phyloP scores from a whole-genome alignment of 2,329 filamentous ascomycete genomes.

The Calonectria honghensis region DNA sequence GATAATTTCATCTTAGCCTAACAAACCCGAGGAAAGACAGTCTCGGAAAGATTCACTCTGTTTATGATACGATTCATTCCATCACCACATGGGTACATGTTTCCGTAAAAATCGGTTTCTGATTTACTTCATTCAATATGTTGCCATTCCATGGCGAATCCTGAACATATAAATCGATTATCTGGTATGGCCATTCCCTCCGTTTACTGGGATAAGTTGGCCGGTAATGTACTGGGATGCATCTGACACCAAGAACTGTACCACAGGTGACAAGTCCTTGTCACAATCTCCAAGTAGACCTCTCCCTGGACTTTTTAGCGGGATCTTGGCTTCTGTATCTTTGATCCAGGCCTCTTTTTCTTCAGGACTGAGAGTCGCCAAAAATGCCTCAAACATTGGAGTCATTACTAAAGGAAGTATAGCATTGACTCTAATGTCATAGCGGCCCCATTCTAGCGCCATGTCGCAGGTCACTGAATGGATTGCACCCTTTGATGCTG shows the following conservation, averaged over 20 bases:
- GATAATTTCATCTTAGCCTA: too few relatives aligned
- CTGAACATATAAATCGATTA: not conserved
- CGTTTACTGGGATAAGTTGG: not conserved
- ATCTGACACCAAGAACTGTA: not conserved
- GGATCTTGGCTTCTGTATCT: not conserved
- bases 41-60: too few relatives aligned
- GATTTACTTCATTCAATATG: too few relatives aligned
- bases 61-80: slow-evolving; percentile 29
- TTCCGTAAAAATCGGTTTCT: too few relatives aligned
- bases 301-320: not conserved
- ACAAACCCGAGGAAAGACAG: too few relatives aligned
- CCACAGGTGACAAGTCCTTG: not conserved
- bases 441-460: not conserved
- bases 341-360: not conserved
- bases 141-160: not conserved
- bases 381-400: not conserved
- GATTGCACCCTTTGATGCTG: not conserved
- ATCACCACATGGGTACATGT: too few relatives aligned
- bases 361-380: not conserved
- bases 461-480: slow-evolving; percentile 1
- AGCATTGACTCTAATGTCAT: not conserved
- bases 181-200: not conserved
- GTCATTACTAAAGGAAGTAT: slow-evolving; percentile 1
- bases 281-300: not conserved
- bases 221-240: not conserved